Base-by-base conservation (phyloP, 441 rosid species). In the Codiaeum variegatum region DNA sequence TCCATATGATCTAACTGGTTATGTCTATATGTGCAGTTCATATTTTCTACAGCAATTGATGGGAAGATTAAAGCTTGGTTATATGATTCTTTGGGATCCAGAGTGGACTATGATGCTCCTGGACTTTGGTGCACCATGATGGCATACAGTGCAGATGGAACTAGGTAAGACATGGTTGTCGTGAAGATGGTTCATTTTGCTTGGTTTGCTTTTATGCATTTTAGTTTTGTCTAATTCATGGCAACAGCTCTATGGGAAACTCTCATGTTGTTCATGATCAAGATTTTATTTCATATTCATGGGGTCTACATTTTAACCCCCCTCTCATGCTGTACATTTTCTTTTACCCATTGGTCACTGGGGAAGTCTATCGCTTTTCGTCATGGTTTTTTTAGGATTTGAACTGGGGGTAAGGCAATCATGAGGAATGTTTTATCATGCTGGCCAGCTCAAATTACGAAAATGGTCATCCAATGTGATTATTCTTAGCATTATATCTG, bases 11-110 rank as follows among this genome's bases (percentile, higher is more conserved):
- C 36, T 66, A 49, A 47, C 31, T 75, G 62, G 55, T 16, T n/a
- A n/a, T 69, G 23, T 79, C 67, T 36, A 16, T 36, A 18, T 67
- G 62, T 74, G 80, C 91, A 93, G 97, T 93, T 93, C 67, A 87
- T 93, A 18, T 91, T 93, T 81, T 93, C 98, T 29, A 93, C 98
- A 15, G 92, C 96, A 58, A 80, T 83, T 75, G 97, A 93, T 83
- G 98, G 98, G 73, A 90, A 88, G 82, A 93, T 93, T 71, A 93
- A 91, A 81, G 94, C 94, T 66, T 93, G 97, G 96, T 79, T 91
- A 60, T 93, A 91, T 83, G 97, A 93, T 79, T 77, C 84, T 74
- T 28, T 81, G 83, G 96, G 98, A 67, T 90, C 97, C 67, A 87
- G 96, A 77, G 96, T 91, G 74, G 97, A 93, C 75, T 93, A 90